These are phyloP conservation scores for Solanum acaule DNA, from an alignment of 257 asterid species.

Conservation along the genomic window DNA sequence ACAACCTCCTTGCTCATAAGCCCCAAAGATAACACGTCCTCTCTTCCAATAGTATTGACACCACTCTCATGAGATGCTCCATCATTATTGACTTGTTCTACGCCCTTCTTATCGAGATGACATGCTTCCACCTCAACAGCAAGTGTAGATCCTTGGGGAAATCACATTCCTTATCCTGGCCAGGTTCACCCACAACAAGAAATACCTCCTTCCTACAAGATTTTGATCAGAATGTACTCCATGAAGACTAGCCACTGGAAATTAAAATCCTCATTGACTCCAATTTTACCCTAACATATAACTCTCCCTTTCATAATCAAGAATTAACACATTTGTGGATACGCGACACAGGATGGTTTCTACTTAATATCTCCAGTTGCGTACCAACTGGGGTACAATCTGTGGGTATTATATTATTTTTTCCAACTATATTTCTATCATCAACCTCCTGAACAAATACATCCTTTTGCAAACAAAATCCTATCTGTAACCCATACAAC, in stretches of 20 bases:
- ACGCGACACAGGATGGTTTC: no score
- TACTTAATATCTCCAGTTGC: slow-evolving; percentile 13
- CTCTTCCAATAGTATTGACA: slow-evolving; percentile 3
- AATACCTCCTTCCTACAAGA: slow-evolving; percentile 28
- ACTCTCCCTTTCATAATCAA: no score
- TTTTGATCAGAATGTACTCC: slow-evolving; percentile 20
- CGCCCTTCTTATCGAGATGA: slow-evolving; percentile 3
- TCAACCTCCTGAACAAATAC: slow-evolving; percentile 45
- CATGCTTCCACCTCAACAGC: slow-evolving; percentile 13
- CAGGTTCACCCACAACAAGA: slow-evolving; percentile 20
- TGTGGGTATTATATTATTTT: not conserved
- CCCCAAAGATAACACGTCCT: slow-evolving; percentile 9
- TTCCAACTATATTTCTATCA: slow-evolving; percentile 13
- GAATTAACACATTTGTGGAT: no score
- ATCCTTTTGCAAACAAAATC: slow-evolving; percentile 54
- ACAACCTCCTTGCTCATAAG: slow-evolving; percentile 7
- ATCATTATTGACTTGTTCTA: slow-evolving; percentile 8
- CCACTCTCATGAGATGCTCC: slow-evolving; percentile 11
- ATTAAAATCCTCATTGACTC: slow-evolving; percentile 10
- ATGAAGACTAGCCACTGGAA: slow-evolving; percentile 5
- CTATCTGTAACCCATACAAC: slow-evolving; percentile 25
- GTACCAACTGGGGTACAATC: slow-evolving; percentile 3
- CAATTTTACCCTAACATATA: not conserved
- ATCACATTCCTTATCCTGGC: slow-evolving; percentile 4
- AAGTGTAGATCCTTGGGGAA: not conserved